phyloP scores from a whole-genome alignment of 495 filamentous ascomycete species.

The Neurospora sp. region DNA sequence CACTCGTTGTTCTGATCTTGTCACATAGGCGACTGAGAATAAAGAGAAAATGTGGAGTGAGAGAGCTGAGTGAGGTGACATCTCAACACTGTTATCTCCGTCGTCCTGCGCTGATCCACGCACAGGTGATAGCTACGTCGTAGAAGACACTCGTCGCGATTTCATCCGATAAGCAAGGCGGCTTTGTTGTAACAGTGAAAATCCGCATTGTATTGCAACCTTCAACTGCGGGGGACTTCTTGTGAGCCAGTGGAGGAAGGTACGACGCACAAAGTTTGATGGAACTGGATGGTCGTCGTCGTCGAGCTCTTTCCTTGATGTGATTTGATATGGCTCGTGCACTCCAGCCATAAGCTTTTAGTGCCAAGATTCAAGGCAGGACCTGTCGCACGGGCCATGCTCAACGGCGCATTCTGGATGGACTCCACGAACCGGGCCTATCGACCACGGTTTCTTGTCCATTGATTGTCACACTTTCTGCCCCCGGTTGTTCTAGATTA shows the following conservation, averaged over 20 bases:
- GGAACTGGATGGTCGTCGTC: not conserved
- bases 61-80: not conserved
- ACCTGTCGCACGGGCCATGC: not conserved
- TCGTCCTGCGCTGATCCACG: not conserved
- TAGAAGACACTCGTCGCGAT: not conserved
- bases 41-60: not conserved
- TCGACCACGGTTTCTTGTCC: not conserved
- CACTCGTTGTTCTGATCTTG: not conserved
- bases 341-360: not conserved
- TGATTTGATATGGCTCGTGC: not conserved
- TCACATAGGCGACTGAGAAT: not conserved
- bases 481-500: not conserved
- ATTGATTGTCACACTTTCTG: not conserved
- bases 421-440: not conserved
- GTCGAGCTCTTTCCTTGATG: not conserved
- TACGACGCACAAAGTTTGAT: not conserved
- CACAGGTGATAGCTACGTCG: not conserved
- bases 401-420: not conserved
- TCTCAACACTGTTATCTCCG: not conserved
- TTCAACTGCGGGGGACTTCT: not conserved
- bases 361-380: not conserved
- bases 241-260: not conserved
- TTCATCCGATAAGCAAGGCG: not conserved
- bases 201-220: too few relatives aligned
- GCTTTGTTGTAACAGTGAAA: not conserved